Evolutionary conservation across 1,139 yeast genomes (phyloP), one percentile per base, ranked within the genome.

Genomic region (Taphrina pruni): DNA sequence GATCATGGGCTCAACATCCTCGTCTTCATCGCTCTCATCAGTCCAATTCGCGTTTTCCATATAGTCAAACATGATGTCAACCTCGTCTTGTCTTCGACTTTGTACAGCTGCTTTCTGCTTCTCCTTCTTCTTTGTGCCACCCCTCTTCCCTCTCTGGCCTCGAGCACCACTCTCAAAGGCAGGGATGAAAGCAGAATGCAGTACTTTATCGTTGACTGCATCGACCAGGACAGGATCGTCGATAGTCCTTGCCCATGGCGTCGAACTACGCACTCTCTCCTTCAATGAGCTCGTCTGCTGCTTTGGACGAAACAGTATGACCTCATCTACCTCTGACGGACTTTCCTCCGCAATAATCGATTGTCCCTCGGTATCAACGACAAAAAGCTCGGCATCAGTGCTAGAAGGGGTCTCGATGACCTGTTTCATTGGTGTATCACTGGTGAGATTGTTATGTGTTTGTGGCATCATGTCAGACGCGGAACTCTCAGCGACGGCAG

Each of bases 21-120:
- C 68, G 26, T 39, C 41, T 14, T 21, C 50, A 9, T 65, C 69
- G 43, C 36, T 46, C 39, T 38, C 60, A 21, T 64, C 67, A 9
- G 61, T 17, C 67, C 67, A 64, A 20, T 50, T 36, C 38, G 67
- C 60, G n/a, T 64, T 54, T 46, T 64, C 67, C 67, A 64, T 64
- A 26, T 64, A 64, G 38, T 64, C 67, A 35, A 64, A 50, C 43
- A 54, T 56, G 21, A 64, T 46, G 20, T 56, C 67, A 35, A 54
- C 38, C 9, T 54, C 66, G 17, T 64, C 67, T 36, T 46, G 67
- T 21, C 52, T 36, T 20, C 39, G 57, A 6, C 14, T 6, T 35
- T 54, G 26, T 14, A 26, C 26, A 32, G 26, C 41, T 32, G n/a
- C 43, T 12, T 36, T 11, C 32, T 54, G 61, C 35, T 48, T 54